phyloP scores from a whole-genome alignment of 2,329 filamentous ascomycete species.

The Davidsoniella virescens region DNA sequence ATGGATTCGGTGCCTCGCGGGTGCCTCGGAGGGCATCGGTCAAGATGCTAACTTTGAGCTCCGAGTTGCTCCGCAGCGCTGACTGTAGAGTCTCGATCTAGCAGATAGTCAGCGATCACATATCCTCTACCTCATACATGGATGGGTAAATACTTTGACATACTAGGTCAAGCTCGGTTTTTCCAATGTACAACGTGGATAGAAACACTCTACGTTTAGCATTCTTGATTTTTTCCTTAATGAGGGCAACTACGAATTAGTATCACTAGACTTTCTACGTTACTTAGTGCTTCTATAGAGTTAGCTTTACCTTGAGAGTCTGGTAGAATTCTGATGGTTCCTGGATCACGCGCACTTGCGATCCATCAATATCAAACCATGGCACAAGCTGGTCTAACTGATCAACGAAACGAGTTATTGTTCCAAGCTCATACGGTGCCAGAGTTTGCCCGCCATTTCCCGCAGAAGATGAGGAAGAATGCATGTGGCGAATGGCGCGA shows the following conservation, averaged over 20 bases:
- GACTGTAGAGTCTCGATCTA: conserved; percentile 61
- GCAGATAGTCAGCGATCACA: background rate
- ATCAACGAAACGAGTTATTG: conserved; percentile 36
- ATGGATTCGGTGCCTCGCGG: conserved; percentile 69
- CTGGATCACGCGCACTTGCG: conserved; percentile 62
- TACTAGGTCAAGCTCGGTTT: conserved; percentile 74
- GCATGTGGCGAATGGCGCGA: background rate
- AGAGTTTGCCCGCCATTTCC: no score
- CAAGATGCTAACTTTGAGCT: conserved; percentile 70
- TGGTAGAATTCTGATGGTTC: conserved; percentile 83
- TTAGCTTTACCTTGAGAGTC: conserved; percentile 56
- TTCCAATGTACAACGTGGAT: conserved; percentile 94
- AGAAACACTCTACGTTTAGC: conserved; percentile 73
- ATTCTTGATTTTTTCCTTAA: conserved; percentile 59
- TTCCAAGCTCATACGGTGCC: conserved; percentile 16
- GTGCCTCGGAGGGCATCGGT: conserved; percentile 87
- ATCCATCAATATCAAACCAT: conserved; percentile 71
- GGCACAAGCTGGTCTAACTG: conserved; percentile 83
- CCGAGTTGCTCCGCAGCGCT: conserved; percentile 56
- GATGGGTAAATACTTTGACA: conserved; percentile 12
- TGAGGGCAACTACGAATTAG: background rate
- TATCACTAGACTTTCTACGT: background rate
- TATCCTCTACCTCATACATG: no score
- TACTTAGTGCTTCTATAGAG: background rate
- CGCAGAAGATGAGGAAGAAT: conserved; percentile 1